Base-by-base conservation (phyloP, 345 rosid genomes). In the Stellera chamaejasme region DNA sequence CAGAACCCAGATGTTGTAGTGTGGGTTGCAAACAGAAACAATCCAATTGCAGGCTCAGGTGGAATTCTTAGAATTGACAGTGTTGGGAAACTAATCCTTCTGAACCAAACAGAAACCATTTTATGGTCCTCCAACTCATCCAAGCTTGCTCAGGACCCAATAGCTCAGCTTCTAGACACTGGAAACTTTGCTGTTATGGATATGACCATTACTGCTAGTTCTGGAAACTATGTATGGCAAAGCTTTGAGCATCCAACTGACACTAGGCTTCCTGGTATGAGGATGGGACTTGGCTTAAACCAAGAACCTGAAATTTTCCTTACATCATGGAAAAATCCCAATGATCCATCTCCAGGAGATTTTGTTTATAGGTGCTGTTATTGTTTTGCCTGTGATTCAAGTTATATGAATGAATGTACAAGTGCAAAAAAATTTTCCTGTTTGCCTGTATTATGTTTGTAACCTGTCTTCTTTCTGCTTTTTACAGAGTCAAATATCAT, bases 251-350 rank as follows among this genome's bases (percentile, higher is more conserved):
- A 69, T 52, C 84, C 78, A 2, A 63, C 74, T 2, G 68, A 79
- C 52, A 74, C 82, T 13, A 11, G 76, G 19, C 59, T 82, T 13
- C 73, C 84, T 0, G 80, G 63, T 11, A 79, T 82, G 82, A 82
- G 76, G 46, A 52, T 47, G 6, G 32, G 53, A 10, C 11, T 14
- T 26, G 16, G 12, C 62, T 48, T 58, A 11, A 45, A 8, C 45
- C 45, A n/a, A 13, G 27, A 51, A 0, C 39, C 53, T 53, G 50
- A 62, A 5, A 51, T 57, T 42, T 46, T 13, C 27, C 36, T 79
- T 45, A 70, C 65, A 10, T 76, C 81, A 11, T 76, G 81, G 84
- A 79, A 54, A 56, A 63, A 66, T 52, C 9, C 13, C 2, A 19
- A 39, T 0, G 66, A 79, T 66, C 81, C 81, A 45, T 76, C 84